phyloP scores from a whole-genome alignment of 2,329 filamentous ascomycete genomes.

The Pestalotiopsis sp. region DNA sequence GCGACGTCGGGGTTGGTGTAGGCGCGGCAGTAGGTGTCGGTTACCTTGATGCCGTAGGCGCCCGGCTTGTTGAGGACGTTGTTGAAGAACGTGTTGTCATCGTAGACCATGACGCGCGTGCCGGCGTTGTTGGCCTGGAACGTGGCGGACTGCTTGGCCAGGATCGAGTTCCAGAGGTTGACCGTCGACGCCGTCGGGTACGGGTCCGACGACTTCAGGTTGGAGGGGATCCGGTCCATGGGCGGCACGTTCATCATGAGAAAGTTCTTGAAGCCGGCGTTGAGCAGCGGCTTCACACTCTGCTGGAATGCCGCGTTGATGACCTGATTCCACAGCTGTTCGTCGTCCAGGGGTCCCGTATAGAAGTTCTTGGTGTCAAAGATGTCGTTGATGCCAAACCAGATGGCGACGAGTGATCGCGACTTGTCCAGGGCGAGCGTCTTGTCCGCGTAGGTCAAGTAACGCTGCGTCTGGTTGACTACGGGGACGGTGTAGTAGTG shows the following conservation, averaged over 20 bases:
- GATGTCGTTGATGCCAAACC: conserved; percentile 62
- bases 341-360: conserved; percentile 43
- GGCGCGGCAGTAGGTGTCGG: conserved; percentile 27
- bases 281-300: conserved; percentile 44
- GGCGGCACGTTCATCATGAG: conserved; percentile 56
- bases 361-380: conserved; percentile 43
- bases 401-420: conserved; percentile 47
- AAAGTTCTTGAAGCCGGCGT: conserved; percentile 53
- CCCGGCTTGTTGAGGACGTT: conserved; percentile 28
- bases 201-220: conserved; percentile 33
- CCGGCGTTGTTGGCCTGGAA: conserved; percentile 32
- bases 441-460: conserved; percentile 42
- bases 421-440: conserved; percentile 27
- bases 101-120: conserved; percentile 27
- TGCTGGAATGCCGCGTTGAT: conserved; percentile 40
- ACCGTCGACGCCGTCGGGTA: conserved; percentile 49
- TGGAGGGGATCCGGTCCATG: conserved; percentile 45
- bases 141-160: conserved; percentile 33
- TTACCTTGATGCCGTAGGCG: conserved; percentile 29
- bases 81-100: conserved; percentile 34
- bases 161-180: conserved; percentile 42
- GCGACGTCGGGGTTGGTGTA: conserved; percentile 27
- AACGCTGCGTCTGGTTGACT: conserved; percentile 51
- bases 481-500: conserved; percentile 51
- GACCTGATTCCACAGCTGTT: conserved; percentile 45